phyloP scores from a whole-genome alignment of 495 filamentous ascomycete species.

The Hyaloscypha bicolor region DNA sequence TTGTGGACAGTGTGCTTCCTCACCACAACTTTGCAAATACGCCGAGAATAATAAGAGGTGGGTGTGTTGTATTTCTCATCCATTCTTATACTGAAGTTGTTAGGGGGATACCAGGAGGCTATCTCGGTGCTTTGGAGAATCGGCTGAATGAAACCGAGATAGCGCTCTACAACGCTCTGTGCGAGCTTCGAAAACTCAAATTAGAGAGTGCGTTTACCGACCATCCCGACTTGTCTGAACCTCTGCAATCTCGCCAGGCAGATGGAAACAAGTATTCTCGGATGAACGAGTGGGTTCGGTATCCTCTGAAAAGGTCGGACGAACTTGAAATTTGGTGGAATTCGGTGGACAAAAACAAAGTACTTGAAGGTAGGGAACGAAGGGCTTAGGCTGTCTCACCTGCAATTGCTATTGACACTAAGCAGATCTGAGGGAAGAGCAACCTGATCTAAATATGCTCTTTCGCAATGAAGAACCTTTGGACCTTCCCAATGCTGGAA shows the following conservation, averaged over 20 bases:
- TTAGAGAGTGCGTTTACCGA: neutral
- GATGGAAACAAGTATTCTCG: constrained; percentile 5
- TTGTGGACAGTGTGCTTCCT: constrained; percentile 7
- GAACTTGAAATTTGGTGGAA: constrained; percentile 8
- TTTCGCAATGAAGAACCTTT: too few species aligned
- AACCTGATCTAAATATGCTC: too few species aligned
- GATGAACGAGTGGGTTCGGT: constrained; percentile 10
- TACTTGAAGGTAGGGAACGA: too few species aligned
- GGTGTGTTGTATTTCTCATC: neutral
- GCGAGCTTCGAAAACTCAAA: constrained; percentile 4
- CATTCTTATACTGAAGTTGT: neutral
- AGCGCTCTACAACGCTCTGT: constrained; percentile 4
- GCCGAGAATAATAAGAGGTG: constrained; percentile 12
- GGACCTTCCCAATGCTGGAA: too few species aligned
- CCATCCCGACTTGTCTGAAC: neutral
- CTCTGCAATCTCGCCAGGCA: neutral
- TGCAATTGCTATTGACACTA: too few species aligned
- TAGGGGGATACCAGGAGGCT: constrained; percentile 13
- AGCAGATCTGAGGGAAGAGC: too few species aligned
- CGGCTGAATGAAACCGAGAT: constrained; percentile 11
- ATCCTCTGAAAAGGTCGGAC: neutral
- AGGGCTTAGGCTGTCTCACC: too few species aligned
- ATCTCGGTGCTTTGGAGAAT: neutral
- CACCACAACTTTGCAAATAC: neutral
- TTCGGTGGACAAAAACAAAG: too few species aligned